Evolutionary conservation across 306 rosid species (phyloP).

Genomic region (Biancaea sappan): DNA sequence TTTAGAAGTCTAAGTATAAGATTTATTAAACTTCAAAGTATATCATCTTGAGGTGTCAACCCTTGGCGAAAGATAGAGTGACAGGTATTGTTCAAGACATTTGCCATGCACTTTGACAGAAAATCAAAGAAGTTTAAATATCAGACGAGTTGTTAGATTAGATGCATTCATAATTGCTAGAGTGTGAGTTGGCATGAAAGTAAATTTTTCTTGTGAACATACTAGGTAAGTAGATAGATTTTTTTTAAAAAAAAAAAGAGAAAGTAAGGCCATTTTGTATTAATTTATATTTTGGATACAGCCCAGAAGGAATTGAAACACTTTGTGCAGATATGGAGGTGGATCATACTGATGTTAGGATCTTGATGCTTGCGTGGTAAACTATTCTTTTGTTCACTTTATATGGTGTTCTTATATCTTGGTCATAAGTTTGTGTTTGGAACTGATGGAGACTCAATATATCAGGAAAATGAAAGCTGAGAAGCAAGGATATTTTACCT

Average conservation of each 20-base stretch:
- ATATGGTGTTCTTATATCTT: constrained; percentile 29
- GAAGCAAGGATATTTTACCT: constrained; percentile 93
- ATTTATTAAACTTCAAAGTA: background rate
- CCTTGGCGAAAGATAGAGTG: background rate
- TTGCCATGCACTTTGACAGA: background rate
- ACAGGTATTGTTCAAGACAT: background rate
- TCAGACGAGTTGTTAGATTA: background rate
- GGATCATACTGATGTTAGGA: constrained; percentile 88
- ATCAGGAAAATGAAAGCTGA: constrained; percentile 95
- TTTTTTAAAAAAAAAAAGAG: constrained; percentile 14
- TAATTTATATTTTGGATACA: constrained; percentile 49
- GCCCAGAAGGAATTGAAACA: constrained; percentile 95
- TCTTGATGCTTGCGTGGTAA: constrained; percentile 99
- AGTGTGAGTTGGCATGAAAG: constrained; percentile 9
- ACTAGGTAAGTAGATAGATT: background rate
- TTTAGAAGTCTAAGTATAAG: background rate
- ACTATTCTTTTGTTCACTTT: constrained; percentile 33
- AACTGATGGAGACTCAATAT: constrained; percentile 47
- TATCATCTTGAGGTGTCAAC: background rate
- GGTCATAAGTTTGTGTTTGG: constrained; percentile 32
- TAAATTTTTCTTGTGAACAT: background rate
- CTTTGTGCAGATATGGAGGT: constrained; percentile 95
- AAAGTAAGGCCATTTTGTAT: background rate
- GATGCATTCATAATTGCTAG: constrained; percentile 1
- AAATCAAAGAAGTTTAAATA: constrained; percentile 14